Base-by-base conservation (phyloP, 2,329 filamentous ascomycete genomes). In the Alternaria rosae region DNA sequence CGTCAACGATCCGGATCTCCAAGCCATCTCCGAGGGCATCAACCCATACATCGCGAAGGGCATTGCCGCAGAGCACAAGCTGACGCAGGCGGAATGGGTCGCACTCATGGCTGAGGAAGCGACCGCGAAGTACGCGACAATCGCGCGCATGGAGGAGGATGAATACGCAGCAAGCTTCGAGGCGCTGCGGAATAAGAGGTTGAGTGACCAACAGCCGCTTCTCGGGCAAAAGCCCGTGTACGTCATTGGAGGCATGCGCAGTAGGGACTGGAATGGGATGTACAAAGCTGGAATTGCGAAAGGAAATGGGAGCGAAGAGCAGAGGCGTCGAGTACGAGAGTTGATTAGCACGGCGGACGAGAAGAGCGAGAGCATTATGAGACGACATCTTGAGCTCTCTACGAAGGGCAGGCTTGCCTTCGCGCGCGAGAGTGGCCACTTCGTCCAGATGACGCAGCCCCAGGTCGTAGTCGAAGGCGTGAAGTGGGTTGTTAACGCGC, bases 301-400 rank as follows among this genome's bases (percentile, higher is more conserved):
- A 53, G 77, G 76, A 3, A 76, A 79, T 54, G 79, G 78, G 7
- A 79, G 70, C 0, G 72, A 76, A 58, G 72, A 74, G 52, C 64
- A 80, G 69, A 74, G 73, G 35, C 52, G 28, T 1, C 20, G 57
- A 56, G 72, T 74, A 23, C 69, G 69, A 48, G 69, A 76, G 23
- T 62, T 74, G 64, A 71, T 80, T 11, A 50, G 42, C 10, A 70
- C 56, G 28, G 66, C 68, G 23, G 71, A 78, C 63, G 66, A 61
- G 58, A 76, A 75, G 57, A 73, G 65, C 58, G 66, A 70, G 41
- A 58, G 48, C n/a, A 62, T 80, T 5, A 71, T 73, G 71, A 73
- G 60, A 38, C 67, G 74, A 52, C 62, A 68, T 15, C 59, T 73
- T 59, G 74, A 68, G 23, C 64, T 78, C 8, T 54, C 52, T 1